Evolutionary conservation across 2,329 filamentous ascomycete genomes (phyloP).

Genomic region (Cladophialophora immunda): DNA sequence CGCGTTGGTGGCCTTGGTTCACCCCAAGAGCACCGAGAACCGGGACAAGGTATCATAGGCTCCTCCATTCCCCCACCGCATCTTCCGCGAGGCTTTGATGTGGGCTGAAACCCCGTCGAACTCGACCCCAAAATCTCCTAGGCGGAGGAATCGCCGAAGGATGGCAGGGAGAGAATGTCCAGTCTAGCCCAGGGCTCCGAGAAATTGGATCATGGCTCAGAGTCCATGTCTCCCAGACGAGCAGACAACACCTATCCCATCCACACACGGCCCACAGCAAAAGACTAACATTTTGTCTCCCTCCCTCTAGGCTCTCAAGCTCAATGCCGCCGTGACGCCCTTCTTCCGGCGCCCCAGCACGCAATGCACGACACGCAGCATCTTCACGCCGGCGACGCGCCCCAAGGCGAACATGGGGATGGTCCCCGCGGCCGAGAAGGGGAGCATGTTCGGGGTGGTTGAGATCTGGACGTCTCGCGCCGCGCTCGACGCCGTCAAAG

Average conservation of each 20-base stretch:
- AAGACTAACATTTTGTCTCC: not conserved
- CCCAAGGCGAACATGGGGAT: conserved; percentile 98
- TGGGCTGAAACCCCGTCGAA: not conserved
- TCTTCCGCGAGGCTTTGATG: not conserved
- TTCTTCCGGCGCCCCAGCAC: conserved; percentile 21
- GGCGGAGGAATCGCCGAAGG: not conserved
- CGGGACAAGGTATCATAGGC: conserved; percentile 9
- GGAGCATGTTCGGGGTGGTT: conserved; percentile 25
- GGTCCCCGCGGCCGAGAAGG: conserved; percentile 56
- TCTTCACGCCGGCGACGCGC: conserved; percentile 92
- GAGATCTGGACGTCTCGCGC: conserved; percentile 31
- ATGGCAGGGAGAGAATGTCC: not conserved
- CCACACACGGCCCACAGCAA: not conserved
- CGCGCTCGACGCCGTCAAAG: conserved; percentile 21
- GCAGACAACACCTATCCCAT: not conserved
- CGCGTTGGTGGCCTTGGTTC: conserved; percentile 19
- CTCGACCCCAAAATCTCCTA: not conserved
- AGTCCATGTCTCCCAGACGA: not conserved
- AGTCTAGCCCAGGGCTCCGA: not conserved
- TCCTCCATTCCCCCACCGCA: not conserved
- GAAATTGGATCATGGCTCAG: not conserved
- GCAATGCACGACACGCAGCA: conserved; percentile 75
- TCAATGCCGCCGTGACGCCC: conserved; percentile 2
- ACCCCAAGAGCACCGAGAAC: conserved; percentile 21
- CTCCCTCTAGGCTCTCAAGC: conserved; percentile 7